phyloP scores from a whole-genome alignment of 2,329 filamentous ascomycete genomes.

The Rhinocladiella mackenziei region DNA sequence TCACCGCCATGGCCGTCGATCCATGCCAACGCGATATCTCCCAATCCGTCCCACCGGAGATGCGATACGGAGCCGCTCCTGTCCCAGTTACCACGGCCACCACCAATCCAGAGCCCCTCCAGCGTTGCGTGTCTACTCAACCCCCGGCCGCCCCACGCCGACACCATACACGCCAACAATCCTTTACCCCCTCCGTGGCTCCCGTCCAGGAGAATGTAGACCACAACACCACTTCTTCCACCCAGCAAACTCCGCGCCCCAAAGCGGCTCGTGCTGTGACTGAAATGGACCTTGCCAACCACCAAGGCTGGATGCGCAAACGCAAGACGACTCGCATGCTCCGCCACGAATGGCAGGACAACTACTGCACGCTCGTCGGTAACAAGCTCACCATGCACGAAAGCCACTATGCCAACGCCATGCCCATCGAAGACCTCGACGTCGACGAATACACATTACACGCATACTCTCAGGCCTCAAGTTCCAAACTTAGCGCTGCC shows the following conservation, averaged over 20 bases:
- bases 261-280: no score
- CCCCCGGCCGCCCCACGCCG: constrained; percentile 22
- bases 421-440: constrained; percentile 36
- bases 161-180: constrained; percentile 20
- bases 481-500: constrained; percentile 77
- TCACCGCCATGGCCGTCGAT: constrained; percentile 67
- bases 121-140: constrained; percentile 43
- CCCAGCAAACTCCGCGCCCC: no score
- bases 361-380: constrained; percentile 80
- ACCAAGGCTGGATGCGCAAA: constrained; percentile 90
- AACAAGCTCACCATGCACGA: constrained; percentile 53
- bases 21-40: constrained; percentile 74
- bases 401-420: constrained; percentile 30
- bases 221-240: constrained; percentile 1
- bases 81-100: no score
- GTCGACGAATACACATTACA: constrained; percentile 41
- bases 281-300: constrained; percentile 42
- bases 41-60: constrained; percentile 89
- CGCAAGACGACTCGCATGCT: constrained; percentile 84
- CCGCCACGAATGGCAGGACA: constrained; percentile 88
- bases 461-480: constrained; percentile 56
- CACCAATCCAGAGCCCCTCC: constrained; percentile 41
- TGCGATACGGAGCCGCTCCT: constrained; percentile 64
- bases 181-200: constrained; percentile 27
- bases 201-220: constrained; percentile 25